Percentiles rank a stretch among this genome's conserved stretches.
Evolutionary conservation across 441 rosid genomes (phyloP).

Genomic region (Populus trichocarpa): DNA sequence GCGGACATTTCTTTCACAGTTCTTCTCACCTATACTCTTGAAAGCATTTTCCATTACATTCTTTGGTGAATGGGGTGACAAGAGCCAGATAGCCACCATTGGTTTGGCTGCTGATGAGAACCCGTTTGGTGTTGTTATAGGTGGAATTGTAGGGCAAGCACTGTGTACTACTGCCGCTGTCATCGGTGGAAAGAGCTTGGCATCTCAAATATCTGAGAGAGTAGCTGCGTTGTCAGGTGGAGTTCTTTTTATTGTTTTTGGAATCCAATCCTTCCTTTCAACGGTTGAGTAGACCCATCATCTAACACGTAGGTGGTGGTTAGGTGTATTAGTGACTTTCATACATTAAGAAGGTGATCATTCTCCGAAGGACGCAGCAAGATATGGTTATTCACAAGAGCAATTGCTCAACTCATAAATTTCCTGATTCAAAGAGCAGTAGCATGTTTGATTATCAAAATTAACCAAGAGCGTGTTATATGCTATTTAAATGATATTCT

Average conservation of each 20-base stretch:
- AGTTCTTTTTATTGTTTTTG: constrained; percentile 78
- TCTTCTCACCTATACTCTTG: constrained; percentile 85
- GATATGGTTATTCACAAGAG: constrained; percentile 12
- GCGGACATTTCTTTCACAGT: constrained; percentile 67
- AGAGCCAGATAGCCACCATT: constrained; percentile 69
- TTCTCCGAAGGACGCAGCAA: constrained; percentile 1
- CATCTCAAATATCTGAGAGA: constrained; percentile 91
- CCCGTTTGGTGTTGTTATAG: constrained; percentile 83
- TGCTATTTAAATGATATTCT: background rate
- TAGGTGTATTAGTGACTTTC: background rate
- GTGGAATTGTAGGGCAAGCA: constrained; percentile 80
- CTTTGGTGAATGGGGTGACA: constrained; percentile 87
- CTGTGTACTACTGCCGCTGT: constrained; percentile 92
- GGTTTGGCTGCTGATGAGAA: constrained; percentile 97
- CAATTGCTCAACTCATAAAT: constrained; percentile 2
- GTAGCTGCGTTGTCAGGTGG: constrained; percentile 89
- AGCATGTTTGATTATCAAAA: background rate
- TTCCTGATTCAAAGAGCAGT: background rate
- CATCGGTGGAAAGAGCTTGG: constrained; percentile 92
- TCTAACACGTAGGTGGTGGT: constrained; percentile 5
- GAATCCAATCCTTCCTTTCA: constrained; percentile 82
- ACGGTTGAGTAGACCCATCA: constrained; percentile 30
- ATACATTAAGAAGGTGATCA: background rate
- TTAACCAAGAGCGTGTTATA: background rate
- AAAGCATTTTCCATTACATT: constrained; percentile 96